A percentile compares a stretch with the other conserved stretches of the same genome.
phyloP scores from a whole-genome alignment of 345 rosid species.

The Combretum micranthum region DNA sequence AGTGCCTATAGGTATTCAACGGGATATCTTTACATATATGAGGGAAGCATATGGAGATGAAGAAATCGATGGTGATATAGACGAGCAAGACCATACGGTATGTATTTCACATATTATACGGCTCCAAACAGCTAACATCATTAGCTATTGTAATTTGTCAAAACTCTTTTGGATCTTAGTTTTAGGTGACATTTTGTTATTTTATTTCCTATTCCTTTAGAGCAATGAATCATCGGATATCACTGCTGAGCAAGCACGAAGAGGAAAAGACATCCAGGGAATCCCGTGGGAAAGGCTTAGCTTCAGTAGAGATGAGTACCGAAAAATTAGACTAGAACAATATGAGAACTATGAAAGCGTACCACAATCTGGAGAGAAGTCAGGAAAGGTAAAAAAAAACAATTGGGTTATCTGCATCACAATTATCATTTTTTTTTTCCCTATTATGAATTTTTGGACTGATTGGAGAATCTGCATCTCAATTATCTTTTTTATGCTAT shows the following conservation, averaged over 20 bases:
- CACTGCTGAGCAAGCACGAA: slow-evolving; percentile 74
- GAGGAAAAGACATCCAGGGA: slow-evolving; percentile 90
- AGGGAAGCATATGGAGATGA: slow-evolving; percentile 65
- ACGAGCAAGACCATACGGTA: slow-evolving; percentile 51
- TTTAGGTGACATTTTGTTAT: background rate
- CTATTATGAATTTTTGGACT: background rate
- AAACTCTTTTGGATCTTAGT: background rate
- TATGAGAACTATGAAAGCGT: slow-evolving; percentile 93
- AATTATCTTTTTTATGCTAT: slow-evolving; percentile 1
- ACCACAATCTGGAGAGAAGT: slow-evolving; percentile 54
- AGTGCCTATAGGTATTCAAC: no score
- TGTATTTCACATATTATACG: slow-evolving; percentile 10
- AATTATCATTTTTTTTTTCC: background rate
- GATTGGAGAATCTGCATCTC: background rate
- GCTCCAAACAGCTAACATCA: background rate
- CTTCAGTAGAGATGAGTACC: slow-evolving; percentile 69
- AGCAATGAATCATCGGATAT: slow-evolving; percentile 51
- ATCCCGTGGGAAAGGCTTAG: slow-evolving; percentile 93
- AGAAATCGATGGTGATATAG: slow-evolving; percentile 58
- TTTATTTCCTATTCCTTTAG: slow-evolving; percentile 24
- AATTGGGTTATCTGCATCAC: background rate
- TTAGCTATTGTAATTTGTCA: no score
- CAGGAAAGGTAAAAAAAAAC: slow-evolving; percentile 52
- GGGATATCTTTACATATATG: no score
- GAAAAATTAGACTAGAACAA: slow-evolving; percentile 84